Evolutionary conservation across 2,329 filamentous ascomycete genomes (phyloP).

Genomic region (Calonectria henricotiae): DNA sequence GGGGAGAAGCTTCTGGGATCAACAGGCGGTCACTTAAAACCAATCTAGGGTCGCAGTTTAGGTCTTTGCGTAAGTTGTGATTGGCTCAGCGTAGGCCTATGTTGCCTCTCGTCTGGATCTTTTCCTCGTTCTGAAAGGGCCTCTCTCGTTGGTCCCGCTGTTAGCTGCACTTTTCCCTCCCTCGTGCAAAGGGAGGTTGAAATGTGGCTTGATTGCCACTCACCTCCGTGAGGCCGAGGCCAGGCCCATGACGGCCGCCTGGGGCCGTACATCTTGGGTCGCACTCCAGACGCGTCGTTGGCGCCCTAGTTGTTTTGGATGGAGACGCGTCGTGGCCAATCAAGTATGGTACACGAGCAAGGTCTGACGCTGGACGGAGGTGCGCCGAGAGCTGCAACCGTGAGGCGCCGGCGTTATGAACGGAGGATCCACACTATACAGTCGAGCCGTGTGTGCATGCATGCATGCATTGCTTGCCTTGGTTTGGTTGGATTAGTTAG

Average conservation of each 20-base stretch:
- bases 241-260: background rate
- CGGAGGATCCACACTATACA: conserved; percentile 31
- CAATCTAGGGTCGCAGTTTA: conserved; percentile 21
- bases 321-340: conserved; percentile 34
- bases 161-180: background rate
- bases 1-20: conserved; percentile 20
- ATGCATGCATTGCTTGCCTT: conserved; percentile 1
- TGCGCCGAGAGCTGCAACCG: conserved; percentile 31
- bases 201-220: conserved; percentile 22
- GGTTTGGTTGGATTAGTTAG: conserved; percentile 19
- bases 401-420: conserved; percentile 35
- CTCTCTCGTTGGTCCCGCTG: background rate
- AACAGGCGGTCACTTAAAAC: conserved; percentile 24
- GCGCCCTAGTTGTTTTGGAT: conserved; percentile 30
- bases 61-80: conserved; percentile 26
- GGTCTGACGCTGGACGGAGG: conserved; percentile 34
- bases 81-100: conserved; percentile 4
- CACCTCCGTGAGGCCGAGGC: conserved; percentile 23
- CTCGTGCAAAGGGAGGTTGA: conserved; percentile 22
- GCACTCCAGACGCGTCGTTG: conserved; percentile 25
- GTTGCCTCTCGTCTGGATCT: background rate
- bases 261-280: conserved; percentile 26
- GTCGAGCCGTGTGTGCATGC: conserved; percentile 6
- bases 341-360: conserved; percentile 1
- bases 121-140: background rate